phyloP scores from a whole-genome alignment of 441 rosid genomes.

The Jatropha multifida region DNA sequence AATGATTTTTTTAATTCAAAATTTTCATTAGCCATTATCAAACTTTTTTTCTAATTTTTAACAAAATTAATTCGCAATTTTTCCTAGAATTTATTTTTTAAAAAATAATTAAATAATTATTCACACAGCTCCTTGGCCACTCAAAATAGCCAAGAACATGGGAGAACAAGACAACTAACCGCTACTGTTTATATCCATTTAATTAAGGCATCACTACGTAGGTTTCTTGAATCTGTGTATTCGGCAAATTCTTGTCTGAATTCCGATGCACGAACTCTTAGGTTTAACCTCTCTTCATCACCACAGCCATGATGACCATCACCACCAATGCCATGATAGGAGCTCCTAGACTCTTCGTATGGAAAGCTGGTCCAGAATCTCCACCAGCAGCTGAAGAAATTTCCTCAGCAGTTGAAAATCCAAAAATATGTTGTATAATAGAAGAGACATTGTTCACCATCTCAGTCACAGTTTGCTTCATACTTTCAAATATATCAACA shows the following conservation, averaged over 20 bases:
- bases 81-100: too few relatives aligned
- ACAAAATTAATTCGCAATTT: too few relatives aligned
- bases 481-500: slow-evolving; percentile 31
- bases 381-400: slow-evolving; percentile 29
- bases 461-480: slow-evolving; percentile 44
- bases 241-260: neutral
- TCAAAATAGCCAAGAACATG: too few relatives aligned
- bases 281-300: slow-evolving; percentile 47
- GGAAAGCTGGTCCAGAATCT: slow-evolving; percentile 18
- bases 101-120: too few relatives aligned
- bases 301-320: slow-evolving; percentile 53
- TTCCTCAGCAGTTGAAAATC: slow-evolving; percentile 28
- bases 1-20: too few relatives aligned
- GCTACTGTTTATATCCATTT: too few relatives aligned
- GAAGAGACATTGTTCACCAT: slow-evolving; percentile 45
- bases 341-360: slow-evolving; percentile 35
- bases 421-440: slow-evolving; percentile 45
- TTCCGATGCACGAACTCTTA: slow-evolving; percentile 4
- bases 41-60: too few relatives aligned
- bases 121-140: too few relatives aligned
- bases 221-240: neutral
- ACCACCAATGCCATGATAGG: slow-evolving; percentile 57
- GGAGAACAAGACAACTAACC: too few relatives aligned
- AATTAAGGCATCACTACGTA: neutral
- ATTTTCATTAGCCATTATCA: too few relatives aligned